These are phyloP conservation scores for Sugiyamaella floridensis DNA, from an alignment of 805 yeast genomes.

Conservation along the genomic window DNA sequence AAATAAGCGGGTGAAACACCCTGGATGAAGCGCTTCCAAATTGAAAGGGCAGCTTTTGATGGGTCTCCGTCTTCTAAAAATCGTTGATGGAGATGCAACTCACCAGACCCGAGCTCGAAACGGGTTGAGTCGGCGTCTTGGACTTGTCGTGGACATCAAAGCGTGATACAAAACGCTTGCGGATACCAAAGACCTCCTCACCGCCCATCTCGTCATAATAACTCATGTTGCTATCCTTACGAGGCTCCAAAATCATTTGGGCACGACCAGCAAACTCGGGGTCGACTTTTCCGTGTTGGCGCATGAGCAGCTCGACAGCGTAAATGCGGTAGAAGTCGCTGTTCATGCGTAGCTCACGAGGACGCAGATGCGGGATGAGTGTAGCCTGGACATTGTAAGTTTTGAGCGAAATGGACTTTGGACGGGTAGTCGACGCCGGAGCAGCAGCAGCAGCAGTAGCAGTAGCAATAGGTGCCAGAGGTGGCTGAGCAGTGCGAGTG, in stretches of 20 bases:
- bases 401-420: conserved; percentile 19
- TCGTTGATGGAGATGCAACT: conserved; percentile 5
- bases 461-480: not conserved
- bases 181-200: conserved; percentile 21
- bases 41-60: too few relatives aligned
- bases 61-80: not conserved
- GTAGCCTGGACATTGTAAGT: conserved; percentile 29
- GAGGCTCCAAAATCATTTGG: conserved; percentile 28
- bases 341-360: conserved; percentile 30
- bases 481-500: conserved; percentile 1
- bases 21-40: too few relatives aligned
- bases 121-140: conserved; percentile 1
- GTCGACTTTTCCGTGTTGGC: conserved; percentile 29
- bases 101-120: not conserved
- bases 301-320: conserved; percentile 31
- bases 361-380: conserved; percentile 22
- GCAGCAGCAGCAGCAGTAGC: not conserved
- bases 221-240: conserved; percentile 14
- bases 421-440: not conserved
- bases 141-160: conserved; percentile 6
- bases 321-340: conserved; percentile 29
- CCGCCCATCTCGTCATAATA: conserved; percentile 15
- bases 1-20: not conserved
- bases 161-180: conserved; percentile 18
- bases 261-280: conserved; percentile 29